Evolutionary conservation across 2,329 filamentous ascomycete genomes (phyloP).

Genomic region (Escovopsis sp.): DNA sequence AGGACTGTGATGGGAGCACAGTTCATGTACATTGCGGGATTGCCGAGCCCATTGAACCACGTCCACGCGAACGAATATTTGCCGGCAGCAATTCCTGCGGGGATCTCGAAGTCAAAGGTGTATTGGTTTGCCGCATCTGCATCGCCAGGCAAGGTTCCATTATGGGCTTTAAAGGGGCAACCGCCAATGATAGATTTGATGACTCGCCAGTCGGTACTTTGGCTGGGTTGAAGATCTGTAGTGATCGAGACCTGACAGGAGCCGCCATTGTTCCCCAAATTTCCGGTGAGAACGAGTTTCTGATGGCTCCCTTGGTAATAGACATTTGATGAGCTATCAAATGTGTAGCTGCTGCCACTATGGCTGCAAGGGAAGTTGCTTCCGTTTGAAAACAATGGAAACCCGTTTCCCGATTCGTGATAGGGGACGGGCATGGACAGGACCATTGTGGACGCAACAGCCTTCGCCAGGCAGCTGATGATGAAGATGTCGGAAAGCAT

Average conservation of each 20-base stretch:
- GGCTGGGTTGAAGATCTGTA: slow-evolving; percentile 55
- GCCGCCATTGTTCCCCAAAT: slow-evolving; percentile 75
- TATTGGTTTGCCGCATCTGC: slow-evolving; percentile 31
- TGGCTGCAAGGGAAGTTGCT: slow-evolving; percentile 65
- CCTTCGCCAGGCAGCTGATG: slow-evolving; percentile 41
- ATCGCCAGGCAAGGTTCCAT: slow-evolving; percentile 42
- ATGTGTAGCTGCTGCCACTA: slow-evolving; percentile 26
- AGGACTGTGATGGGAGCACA: slow-evolving; percentile 63
- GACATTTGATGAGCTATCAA: slow-evolving; percentile 35
- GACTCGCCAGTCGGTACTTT: slow-evolving; percentile 64
- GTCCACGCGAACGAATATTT: slow-evolving; percentile 79
- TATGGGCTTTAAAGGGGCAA: slow-evolving; percentile 49
- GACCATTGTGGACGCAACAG: no score
- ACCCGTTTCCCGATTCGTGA: slow-evolving; percentile 17
- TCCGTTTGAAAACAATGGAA: slow-evolving; percentile 45
- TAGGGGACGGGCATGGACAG: slow-evolving; percentile 57
- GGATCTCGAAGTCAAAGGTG: slow-evolving; percentile 57
- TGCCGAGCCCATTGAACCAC: slow-evolving; percentile 87
- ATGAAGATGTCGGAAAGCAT: slow-evolving; percentile 38
- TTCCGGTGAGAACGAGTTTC: slow-evolving; percentile 50
- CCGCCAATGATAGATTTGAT: slow-evolving; percentile 80
- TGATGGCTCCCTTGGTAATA: slow-evolving; percentile 33
- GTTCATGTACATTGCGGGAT: slow-evolving; percentile 97
- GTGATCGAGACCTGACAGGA: slow-evolving; percentile 85
- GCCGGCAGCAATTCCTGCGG: slow-evolving; percentile 55